These are phyloP conservation scores for Euptelea pleiosperma DNA, from an alignment of 164 flowering plant species.

Conservation along the genomic window DNA sequence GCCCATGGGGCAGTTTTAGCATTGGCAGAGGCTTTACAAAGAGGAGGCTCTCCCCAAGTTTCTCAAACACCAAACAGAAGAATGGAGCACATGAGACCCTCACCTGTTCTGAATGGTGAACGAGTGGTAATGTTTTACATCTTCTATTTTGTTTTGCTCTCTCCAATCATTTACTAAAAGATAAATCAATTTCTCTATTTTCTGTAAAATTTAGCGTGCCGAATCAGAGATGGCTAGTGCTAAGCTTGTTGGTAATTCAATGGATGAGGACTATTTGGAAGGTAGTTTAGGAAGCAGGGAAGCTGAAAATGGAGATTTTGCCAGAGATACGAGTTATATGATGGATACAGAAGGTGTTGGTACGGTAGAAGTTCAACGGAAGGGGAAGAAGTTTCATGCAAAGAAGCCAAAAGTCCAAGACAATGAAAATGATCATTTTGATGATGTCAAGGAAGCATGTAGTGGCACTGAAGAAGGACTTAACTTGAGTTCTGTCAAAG, in stretches of 20 bases:
- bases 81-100: slow-evolving; percentile 34
- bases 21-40: slow-evolving; percentile 72
- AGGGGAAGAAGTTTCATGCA: slow-evolving; percentile 35
- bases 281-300: slow-evolving; percentile 61
- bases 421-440: slow-evolving; percentile 31
- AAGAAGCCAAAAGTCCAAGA: slow-evolving; percentile 35
- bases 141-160: not conserved
- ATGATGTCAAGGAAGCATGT: slow-evolving; percentile 65
- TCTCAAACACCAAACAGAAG: slow-evolving; percentile 50
- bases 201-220: slow-evolving; percentile 25
- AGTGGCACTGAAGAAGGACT: slow-evolving; percentile 72
- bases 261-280: slow-evolving; percentile 48
- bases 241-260: slow-evolving; percentile 30
- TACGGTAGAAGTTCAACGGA: slow-evolving; percentile 24
- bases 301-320: slow-evolving; percentile 52
- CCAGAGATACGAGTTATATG: slow-evolving; percentile 26
- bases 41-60: slow-evolving; percentile 72
- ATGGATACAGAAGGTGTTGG: slow-evolving; percentile 35
- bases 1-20: slow-evolving; percentile 70
- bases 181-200: slow-evolving; percentile 2
- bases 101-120: slow-evolving; percentile 45
- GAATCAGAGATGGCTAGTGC: slow-evolving; percentile 28
- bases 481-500: slow-evolving; percentile 25
- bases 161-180: not conserved
- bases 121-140: slow-evolving; percentile 33